Evolutionary conservation across 2,329 filamentous ascomycete species (phyloP).

Genomic region (Xylariaceae sp.): DNA sequence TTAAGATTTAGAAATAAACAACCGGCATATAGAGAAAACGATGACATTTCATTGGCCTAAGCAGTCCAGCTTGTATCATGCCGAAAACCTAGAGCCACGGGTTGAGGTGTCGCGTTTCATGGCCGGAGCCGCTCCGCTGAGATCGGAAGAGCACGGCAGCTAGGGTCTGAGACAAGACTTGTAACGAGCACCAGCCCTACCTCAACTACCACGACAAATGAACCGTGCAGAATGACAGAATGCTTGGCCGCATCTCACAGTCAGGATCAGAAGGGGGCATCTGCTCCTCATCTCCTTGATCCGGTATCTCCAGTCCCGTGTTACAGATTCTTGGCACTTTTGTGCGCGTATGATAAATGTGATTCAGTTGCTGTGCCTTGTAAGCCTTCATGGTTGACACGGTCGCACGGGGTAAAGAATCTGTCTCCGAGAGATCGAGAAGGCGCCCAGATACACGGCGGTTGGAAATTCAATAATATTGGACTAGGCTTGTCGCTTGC

Average conservation of each 20-base stretch:
- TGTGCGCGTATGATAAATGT: too few species aligned
- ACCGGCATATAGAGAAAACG: too few species aligned
- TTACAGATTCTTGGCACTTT: slow-evolving; percentile 14
- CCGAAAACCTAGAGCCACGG: too few species aligned
- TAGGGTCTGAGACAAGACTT: slow-evolving; percentile 30
- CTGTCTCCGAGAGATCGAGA: too few species aligned
- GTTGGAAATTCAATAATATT: too few species aligned
- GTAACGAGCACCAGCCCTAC: slow-evolving; percentile 21
- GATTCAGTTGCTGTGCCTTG: too few species aligned
- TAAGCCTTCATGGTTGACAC: too few species aligned
- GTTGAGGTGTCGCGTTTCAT: slow-evolving; percentile 18
- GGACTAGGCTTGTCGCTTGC: too few species aligned
- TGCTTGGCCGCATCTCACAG: not conserved
- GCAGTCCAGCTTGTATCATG: too few species aligned
- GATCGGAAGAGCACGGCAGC: slow-evolving; percentile 16
- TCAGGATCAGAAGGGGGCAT: slow-evolving; percentile 1
- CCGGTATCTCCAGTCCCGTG: slow-evolving; percentile 10
- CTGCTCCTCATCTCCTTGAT: slow-evolving; percentile 1
- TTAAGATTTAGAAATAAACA: not conserved
- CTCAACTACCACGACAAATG: slow-evolving; percentile 4
- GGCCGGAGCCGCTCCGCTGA: slow-evolving; percentile 8
- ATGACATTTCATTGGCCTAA: too few species aligned
- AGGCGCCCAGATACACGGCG: too few species aligned
- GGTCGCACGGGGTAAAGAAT: too few species aligned
- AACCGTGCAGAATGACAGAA: not conserved